Conservation (phyloP, 768 basidiomycete species). For the Collybia sp. region DNA sequence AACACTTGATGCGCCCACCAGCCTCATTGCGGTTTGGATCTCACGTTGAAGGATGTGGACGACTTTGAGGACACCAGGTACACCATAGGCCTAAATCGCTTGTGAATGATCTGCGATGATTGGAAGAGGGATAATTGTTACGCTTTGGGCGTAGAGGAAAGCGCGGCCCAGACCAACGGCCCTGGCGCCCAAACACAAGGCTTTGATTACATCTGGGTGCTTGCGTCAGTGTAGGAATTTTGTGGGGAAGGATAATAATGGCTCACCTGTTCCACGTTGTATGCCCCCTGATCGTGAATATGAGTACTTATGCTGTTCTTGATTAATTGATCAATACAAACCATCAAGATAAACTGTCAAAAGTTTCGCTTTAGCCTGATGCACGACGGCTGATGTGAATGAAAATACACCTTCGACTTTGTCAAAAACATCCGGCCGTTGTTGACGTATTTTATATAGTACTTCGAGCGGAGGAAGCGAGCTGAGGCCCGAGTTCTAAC, state of each 20-base stretch:
- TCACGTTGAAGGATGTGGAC: constrained; percentile 71
- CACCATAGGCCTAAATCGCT: constrained; percentile 62
- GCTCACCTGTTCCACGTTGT: constrained; percentile 69
- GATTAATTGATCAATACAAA: constrained; percentile 11
- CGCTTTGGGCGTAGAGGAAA: constrained; percentile 84
- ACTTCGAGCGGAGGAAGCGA: constrained; percentile 77
- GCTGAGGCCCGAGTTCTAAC: constrained; percentile 32
- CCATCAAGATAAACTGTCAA: constrained; percentile 82
- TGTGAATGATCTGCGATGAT: background rate
- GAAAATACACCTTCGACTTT: constrained; percentile 56
- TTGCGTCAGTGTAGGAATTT: background rate
- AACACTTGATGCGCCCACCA: constrained; percentile 65
- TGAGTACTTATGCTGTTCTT: no score
- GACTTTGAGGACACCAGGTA: constrained; percentile 61
- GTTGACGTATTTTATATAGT: constrained; percentile 64
- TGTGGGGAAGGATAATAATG: background rate
- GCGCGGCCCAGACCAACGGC: constrained; percentile 84
- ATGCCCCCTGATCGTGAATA: constrained; percentile 41
- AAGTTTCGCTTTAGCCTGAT: background rate
- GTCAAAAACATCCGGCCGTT: constrained; percentile 70
- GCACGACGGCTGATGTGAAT: background rate
- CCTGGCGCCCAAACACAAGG: constrained; percentile 82
- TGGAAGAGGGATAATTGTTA: constrained; percentile 25
- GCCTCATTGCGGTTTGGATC: constrained; percentile 70
- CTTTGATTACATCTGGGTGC: constrained; percentile 74